Conservation (phyloP, 208 protist genomes). For the Trypanosoma platydactyli region DNA sequence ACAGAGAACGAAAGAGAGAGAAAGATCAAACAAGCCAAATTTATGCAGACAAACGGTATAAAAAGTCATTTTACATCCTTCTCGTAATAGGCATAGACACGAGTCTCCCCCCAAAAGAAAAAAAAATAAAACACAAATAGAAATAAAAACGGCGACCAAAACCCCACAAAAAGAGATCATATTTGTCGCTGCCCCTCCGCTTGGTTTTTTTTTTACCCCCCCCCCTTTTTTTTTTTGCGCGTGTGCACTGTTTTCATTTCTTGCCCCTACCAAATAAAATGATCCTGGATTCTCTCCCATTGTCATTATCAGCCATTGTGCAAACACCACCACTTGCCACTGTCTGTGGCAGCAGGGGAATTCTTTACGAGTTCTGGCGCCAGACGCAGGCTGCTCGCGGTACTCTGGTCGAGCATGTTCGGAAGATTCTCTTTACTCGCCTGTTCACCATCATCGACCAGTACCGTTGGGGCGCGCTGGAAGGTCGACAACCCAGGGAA, state of each 20-base stretch:
- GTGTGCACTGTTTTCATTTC: neutral
- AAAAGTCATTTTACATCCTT: too few relatives aligned
- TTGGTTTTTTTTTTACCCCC: neutral
- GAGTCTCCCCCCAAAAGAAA: neutral
- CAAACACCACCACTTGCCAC: neutral
- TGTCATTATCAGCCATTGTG: neutral
- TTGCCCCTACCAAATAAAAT: too few relatives aligned
- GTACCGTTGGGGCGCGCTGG: neutral
- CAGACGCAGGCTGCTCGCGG: neutral
- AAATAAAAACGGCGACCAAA: neutral
- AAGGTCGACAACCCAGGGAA: conserved; percentile 22
- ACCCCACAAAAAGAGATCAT: conserved; percentile 2
- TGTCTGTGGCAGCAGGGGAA: neutral
- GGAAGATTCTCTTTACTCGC: neutral
- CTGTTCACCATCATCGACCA: neutral
- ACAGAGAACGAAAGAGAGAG: conserved; percentile 9
- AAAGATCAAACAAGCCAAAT: neutral
- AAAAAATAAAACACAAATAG: conserved; percentile 6
- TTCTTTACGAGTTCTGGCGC: conserved; percentile 1
- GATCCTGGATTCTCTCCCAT: too few relatives aligned
- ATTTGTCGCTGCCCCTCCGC: too few relatives aligned
- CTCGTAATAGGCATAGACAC: neutral
- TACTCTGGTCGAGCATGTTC: neutral
- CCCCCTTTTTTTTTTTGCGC: neutral
- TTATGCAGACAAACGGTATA: too few relatives aligned